Percentiles rank a stretch among this genome's conserved stretches.
These are phyloP conservation scores for Mycogone perniciosa DNA, from an alignment of 2,329 filamentous ascomycete species.

Conservation along the genomic window DNA sequence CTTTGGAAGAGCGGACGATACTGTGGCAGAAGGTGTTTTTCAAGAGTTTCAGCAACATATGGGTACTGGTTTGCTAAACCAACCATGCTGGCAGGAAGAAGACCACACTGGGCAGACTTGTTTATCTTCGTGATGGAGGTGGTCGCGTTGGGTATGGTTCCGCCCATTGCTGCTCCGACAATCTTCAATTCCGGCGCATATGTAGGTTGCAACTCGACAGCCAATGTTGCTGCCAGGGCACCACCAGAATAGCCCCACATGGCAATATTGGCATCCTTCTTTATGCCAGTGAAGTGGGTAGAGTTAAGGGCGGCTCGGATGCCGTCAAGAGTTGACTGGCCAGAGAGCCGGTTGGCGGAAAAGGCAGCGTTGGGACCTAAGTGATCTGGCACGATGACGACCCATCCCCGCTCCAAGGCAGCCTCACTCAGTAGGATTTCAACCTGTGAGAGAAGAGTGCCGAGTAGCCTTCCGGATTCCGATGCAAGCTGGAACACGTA, in stretches of 20 bases:
- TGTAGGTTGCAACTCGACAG: slow-evolving; percentile 20
- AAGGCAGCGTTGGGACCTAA: slow-evolving; percentile 39
- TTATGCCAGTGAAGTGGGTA: slow-evolving; percentile 23
- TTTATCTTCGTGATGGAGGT: slow-evolving; percentile 16
- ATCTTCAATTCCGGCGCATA: slow-evolving; percentile 22
- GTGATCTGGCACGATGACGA: slow-evolving; percentile 42
- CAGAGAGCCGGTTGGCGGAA: slow-evolving; percentile 33
- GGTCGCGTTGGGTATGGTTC: slow-evolving; percentile 18
- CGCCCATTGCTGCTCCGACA: slow-evolving; percentile 21
- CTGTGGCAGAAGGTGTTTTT: slow-evolving; percentile 16
- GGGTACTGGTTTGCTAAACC: slow-evolving; percentile 21
- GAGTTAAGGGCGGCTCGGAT: slow-evolving; percentile 34
- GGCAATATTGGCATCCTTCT: slow-evolving; percentile 27
- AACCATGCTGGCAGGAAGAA: slow-evolving; percentile 18
- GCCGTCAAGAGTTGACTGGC: slow-evolving; percentile 37
- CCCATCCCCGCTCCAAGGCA: slow-evolving; percentile 37
- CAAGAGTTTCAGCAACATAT: slow-evolving; percentile 11
- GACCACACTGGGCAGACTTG: slow-evolving; percentile 13
- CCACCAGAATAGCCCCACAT: slow-evolving; percentile 37
- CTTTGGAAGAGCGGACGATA: slow-evolving; percentile 24
- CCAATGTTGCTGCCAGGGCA: slow-evolving; percentile 18
- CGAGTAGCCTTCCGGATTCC: slow-evolving; percentile 27
- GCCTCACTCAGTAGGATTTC: slow-evolving; percentile 20
- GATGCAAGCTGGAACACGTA: slow-evolving; percentile 19
- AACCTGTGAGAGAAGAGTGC: slow-evolving; percentile 23